A percentile compares a stretch with the other conserved stretches of the same genome.
These are phyloP conservation scores for Pichia sp. DNA, from an alignment of 1,139 yeast genomes.

Conservation along the genomic window DNA sequence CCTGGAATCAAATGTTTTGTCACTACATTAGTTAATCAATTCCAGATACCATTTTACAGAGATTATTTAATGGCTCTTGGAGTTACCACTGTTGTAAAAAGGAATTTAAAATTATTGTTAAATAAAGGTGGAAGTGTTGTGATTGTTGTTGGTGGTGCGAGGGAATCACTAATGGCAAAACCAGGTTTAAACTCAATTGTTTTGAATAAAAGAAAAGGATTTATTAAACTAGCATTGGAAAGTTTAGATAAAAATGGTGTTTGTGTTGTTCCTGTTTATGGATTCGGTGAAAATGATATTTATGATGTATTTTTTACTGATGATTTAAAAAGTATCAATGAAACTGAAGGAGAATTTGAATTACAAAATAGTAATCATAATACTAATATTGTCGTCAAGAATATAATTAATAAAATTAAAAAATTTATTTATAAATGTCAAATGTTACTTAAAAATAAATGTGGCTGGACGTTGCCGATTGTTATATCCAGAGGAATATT, in stretches of 20 bases:
- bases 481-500: constrained; percentile 91
- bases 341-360: constrained; percentile 9
- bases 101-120: constrained; percentile 62
- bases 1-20: constrained; percentile 80
- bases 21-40: constrained; percentile 77
- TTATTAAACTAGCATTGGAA: constrained; percentile 78
- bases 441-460: constrained; percentile 57
- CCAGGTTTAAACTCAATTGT: constrained; percentile 61
- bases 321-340: not conserved
- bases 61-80: constrained; percentile 82
- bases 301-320: constrained; percentile 26
- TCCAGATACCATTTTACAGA: constrained; percentile 79
- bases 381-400: not conserved
- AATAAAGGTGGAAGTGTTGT: constrained; percentile 69
- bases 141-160: constrained; percentile 93
- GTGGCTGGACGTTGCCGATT: constrained; percentile 84
- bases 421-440: constrained; percentile 38
- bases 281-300: constrained; percentile 73
- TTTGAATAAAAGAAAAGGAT: constrained; percentile 75
- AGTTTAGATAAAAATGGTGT: constrained; percentile 48
- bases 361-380: constrained; percentile 3
- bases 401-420: not conserved
- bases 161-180: constrained; percentile 71
- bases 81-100: constrained; percentile 75
- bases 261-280: constrained; percentile 77